Conservation (phyloP, 352 stramenopile species). For the Phytophthora pisi region DNA sequence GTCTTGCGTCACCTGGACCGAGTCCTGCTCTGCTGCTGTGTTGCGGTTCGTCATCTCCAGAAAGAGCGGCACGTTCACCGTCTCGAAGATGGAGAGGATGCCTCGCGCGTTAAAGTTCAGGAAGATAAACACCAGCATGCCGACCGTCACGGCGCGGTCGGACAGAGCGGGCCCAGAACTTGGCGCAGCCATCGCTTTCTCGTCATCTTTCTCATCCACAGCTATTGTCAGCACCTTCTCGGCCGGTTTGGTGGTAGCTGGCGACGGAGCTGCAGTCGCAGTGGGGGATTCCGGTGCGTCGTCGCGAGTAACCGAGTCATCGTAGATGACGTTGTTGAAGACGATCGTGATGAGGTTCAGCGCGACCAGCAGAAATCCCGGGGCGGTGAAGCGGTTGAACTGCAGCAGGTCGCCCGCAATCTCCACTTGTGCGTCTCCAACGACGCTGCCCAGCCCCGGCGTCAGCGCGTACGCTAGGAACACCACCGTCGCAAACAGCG, state of each 20-base stretch:
- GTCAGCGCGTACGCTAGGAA: slow-evolving; percentile 79
- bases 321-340: slow-evolving; percentile 54
- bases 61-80: slow-evolving; percentile 71
- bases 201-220: slow-evolving; percentile 1
- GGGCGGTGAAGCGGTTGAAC: slow-evolving; percentile 66
- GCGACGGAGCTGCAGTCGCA: background rate
- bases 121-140: slow-evolving; percentile 68
- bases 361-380: slow-evolving; percentile 54
- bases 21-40: slow-evolving; percentile 27
- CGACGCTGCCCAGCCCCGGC: slow-evolving; percentile 58
- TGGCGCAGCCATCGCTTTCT: background rate
- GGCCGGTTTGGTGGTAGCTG: background rate
- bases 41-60: slow-evolving; percentile 45
- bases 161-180: slow-evolving; percentile 25
- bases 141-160: slow-evolving; percentile 41
- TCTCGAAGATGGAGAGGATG: slow-evolving; percentile 77
- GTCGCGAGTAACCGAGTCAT: slow-evolving; percentile 46
- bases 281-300: slow-evolving; percentile 41
- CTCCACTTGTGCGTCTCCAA: slow-evolving; percentile 47
- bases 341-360: slow-evolving; percentile 57
- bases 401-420: slow-evolving; percentile 45
- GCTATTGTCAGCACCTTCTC: slow-evolving; percentile 17
- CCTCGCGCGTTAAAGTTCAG: slow-evolving; percentile 66
- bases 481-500: slow-evolving; percentile 67
- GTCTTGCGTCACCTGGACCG: slow-evolving; percentile 30